These are phyloP conservation scores for Candida khao-thaluensis DNA, from an alignment of 805 yeast species.

Conservation along the genomic window DNA sequence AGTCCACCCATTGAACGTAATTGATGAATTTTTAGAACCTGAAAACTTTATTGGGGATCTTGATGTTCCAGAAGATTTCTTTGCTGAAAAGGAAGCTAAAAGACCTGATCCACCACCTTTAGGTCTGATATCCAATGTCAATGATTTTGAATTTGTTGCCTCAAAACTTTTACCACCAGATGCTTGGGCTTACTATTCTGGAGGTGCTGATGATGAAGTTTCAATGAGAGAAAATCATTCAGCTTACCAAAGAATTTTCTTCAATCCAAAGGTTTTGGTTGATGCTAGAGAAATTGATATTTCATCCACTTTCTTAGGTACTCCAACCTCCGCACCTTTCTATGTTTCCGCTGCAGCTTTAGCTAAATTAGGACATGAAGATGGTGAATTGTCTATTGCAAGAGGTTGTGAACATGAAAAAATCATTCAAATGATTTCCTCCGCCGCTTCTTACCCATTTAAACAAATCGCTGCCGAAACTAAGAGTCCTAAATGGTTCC, in stretches of 20 bases:
- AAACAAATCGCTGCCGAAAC: constrained; percentile 40
- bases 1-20: constrained; percentile 33
- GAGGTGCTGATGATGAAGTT: constrained; percentile 52
- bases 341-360: constrained; percentile 51
- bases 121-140: constrained; percentile 28
- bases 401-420: constrained; percentile 40
- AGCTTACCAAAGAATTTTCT: constrained; percentile 41
- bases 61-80: constrained; percentile 7
- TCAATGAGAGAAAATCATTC: constrained; percentile 44
- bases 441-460: constrained; percentile 38
- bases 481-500: constrained; percentile 36
- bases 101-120: constrained; percentile 28
- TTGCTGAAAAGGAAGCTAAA: constrained; percentile 1
- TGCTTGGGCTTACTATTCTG: constrained; percentile 40
- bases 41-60: constrained; percentile 7
- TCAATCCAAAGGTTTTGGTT: constrained; percentile 55
- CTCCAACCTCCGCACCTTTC: constrained; percentile 41
- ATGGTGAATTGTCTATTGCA: constrained; percentile 44
- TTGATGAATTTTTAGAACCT: constrained; percentile 4
- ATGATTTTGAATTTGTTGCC: constrained; percentile 45
- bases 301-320: constrained; percentile 47
- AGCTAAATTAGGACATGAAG: constrained; percentile 42
- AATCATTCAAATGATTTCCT: constrained; percentile 49
- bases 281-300: constrained; percentile 70
- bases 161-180: constrained; percentile 27